Conservation (phyloP, 139 green algal species). For the Tetradesmus obliquus region DNA sequence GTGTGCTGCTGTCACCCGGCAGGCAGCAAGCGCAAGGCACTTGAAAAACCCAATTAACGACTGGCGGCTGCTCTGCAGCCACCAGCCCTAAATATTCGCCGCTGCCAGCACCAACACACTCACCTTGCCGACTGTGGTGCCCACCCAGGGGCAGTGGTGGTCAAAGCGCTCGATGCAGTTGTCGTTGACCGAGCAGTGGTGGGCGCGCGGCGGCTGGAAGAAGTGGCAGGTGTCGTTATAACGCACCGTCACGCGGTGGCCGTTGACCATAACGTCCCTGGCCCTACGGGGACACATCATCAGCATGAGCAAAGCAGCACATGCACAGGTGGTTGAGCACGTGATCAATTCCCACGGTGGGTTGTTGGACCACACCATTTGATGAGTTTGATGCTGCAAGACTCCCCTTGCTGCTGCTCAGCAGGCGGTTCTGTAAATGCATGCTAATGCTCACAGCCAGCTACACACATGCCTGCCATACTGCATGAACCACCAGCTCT, state of each 20-base stretch:
- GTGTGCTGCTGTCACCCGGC: neutral
- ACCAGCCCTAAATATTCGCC: no score
- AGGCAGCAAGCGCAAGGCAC: neutral
- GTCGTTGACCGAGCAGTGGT: slow-evolving; percentile 97
- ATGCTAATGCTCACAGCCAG: no score
- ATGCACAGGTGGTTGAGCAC: neutral
- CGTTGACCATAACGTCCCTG: slow-evolving; percentile 71
- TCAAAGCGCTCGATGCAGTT: slow-evolving; percentile 99
- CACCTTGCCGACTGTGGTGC: slow-evolving; percentile 90
- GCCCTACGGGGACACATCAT: slow-evolving; percentile 35
- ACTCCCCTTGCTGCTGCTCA: no score
- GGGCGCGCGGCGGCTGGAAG: slow-evolving; percentile 93
- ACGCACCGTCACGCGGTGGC: slow-evolving; percentile 75
- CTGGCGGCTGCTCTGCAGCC: no score
- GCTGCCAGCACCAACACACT: neutral
- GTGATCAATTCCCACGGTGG: neutral
- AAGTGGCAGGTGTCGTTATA: slow-evolving; percentile 91
- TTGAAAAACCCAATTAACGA: no score
- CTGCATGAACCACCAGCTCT: neutral
- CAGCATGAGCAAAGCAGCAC: neutral
- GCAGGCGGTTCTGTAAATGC: no score
- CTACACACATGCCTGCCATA: no score
- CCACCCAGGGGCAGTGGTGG: slow-evolving; percentile 99
- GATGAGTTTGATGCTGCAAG: neutral
- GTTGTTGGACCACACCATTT: no score